A percentile compares a stretch with the other conserved stretches of the same genome.
phyloP scores from a whole-genome alignment of 805 yeast species.

The Pichia cabralensis region DNA sequence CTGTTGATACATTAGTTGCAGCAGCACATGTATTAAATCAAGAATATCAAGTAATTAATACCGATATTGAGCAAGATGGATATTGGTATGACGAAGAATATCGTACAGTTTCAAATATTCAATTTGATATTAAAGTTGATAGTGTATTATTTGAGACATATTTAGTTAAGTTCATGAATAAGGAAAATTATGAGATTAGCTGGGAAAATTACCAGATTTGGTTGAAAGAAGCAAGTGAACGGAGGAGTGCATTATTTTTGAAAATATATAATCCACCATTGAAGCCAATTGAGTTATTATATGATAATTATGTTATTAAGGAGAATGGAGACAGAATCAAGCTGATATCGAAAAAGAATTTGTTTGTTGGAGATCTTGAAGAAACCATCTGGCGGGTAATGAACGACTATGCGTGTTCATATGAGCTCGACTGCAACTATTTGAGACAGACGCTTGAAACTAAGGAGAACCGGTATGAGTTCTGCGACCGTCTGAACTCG shows the following conservation, averaged over 20 bases:
- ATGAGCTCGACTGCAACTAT: constrained; percentile 20
- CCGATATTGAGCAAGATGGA: constrained; percentile 39
- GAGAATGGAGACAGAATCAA: constrained; percentile 25
- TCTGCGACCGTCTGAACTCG: constrained; percentile 21
- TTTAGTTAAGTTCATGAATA: constrained; percentile 13
- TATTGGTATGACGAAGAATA: constrained; percentile 28
- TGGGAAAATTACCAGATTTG: constrained; percentile 14
- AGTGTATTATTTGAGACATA: constrained; percentile 18
- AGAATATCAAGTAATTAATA: constrained; percentile 37
- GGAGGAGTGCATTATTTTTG: constrained; percentile 21
- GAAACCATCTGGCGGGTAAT: constrained; percentile 22
- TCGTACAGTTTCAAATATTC: constrained; percentile 44
- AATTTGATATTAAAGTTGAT: constrained; percentile 40
- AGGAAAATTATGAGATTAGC: constrained; percentile 11
- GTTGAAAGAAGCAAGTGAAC: constrained; percentile 16
- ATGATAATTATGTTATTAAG: constrained; percentile 19
- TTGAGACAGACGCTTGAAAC: too few relatives aligned
- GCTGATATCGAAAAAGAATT: constrained; percentile 18
- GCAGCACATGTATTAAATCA: constrained; percentile 34
- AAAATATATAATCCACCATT: constrained; percentile 26
- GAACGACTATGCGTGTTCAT: constrained; percentile 25
- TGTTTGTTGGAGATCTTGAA: constrained; percentile 16
- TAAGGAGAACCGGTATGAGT: too few relatives aligned
- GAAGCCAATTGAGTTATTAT: constrained; percentile 24
- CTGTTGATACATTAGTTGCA: constrained; percentile 43